phyloP scores from a whole-genome alignment of 2,329 filamentous ascomycete species.

The Thelonectria rubi region DNA sequence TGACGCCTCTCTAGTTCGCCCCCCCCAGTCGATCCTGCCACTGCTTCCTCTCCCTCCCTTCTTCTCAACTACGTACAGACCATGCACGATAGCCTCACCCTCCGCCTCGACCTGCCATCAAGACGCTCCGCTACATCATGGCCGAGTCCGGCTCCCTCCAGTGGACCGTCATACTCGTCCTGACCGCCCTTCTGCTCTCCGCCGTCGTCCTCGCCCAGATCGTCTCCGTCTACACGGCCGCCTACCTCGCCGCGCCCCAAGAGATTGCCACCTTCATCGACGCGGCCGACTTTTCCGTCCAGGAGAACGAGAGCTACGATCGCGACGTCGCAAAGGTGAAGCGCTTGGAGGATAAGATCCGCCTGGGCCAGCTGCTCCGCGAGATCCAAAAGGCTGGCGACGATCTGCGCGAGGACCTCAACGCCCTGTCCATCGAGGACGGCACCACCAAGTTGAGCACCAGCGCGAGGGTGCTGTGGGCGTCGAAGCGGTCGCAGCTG shows the following conservation, averaged over 20 bases:
- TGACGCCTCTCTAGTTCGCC: constrained; percentile 22
- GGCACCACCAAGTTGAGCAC: constrained; percentile 54
- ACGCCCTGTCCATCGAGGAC: constrained; percentile 59
- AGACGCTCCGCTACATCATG: constrained; percentile 53
- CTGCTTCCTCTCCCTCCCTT: constrained; percentile 12
- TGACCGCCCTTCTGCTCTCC: constrained; percentile 66
- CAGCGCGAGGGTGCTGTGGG: constrained; percentile 66
- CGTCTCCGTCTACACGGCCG: constrained; percentile 60
- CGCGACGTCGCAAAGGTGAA: constrained; percentile 65
- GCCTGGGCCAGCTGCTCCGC: constrained; percentile 64
- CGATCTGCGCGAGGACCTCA: constrained; percentile 69
- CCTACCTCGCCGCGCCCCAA: constrained; percentile 65
- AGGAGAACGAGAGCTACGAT: constrained; percentile 72
- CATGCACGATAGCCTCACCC: constrained; percentile 44
- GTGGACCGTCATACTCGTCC: constrained; percentile 66
- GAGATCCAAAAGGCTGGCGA: constrained; percentile 70
- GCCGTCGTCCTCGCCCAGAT: constrained; percentile 64
- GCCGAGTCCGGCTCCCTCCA: constrained; percentile 60
- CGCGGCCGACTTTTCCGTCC: constrained; percentile 67
- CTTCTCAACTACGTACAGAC: constrained; percentile 33
- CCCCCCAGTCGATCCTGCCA: constrained; percentile 35
- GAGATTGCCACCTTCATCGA: constrained; percentile 68
- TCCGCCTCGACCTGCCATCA: constrained; percentile 38
- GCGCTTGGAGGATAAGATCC: constrained; percentile 69
- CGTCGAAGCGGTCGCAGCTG: constrained; percentile 60